Conservation (phyloP, 2,329 filamentous ascomycete genomes). For the Botrytis aclada region DNA sequence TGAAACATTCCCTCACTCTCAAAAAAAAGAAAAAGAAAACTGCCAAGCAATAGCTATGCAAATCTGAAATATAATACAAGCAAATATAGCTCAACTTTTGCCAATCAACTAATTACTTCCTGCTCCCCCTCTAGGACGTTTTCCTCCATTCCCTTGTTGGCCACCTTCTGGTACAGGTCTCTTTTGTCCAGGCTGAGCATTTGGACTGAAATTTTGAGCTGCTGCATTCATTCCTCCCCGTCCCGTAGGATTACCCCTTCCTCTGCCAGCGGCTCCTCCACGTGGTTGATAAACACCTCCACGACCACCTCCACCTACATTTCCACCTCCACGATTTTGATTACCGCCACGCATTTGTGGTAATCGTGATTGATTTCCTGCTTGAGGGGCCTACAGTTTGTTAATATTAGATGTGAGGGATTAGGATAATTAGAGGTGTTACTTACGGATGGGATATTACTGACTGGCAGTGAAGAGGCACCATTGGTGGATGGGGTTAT, state of each 20-base stretch:
- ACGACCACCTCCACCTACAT: constrained; percentile 16
- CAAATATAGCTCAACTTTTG: constrained; percentile 23
- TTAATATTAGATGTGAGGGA: constrained; percentile 15
- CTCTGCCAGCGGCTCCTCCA: constrained; percentile 30
- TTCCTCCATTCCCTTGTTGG: constrained; percentile 40
- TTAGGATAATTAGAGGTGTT: background rate
- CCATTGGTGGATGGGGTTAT: constrained; percentile 26
- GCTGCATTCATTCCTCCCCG: constrained; percentile 37
- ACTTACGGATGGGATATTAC: constrained; percentile 35
- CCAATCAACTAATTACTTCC: constrained; percentile 28
- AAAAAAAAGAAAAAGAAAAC: constrained; percentile 32
- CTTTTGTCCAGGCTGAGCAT: constrained; percentile 33
- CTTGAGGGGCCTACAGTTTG: constrained; percentile 26
- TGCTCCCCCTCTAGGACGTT: constrained; percentile 45
- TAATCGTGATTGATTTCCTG: constrained; percentile 28
- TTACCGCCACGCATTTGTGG: constrained; percentile 34
- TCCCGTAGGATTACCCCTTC: constrained; percentile 30
- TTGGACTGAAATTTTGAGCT: constrained; percentile 34
- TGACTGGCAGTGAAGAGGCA: constrained; percentile 25
- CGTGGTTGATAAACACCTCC: constrained; percentile 24
- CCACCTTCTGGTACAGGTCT: constrained; percentile 37
- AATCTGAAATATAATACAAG: constrained; percentile 34
- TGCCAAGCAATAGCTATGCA: constrained; percentile 31
- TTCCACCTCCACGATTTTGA: constrained; percentile 27
- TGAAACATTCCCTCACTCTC: background rate